phyloP scores from a whole-genome alignment of 345 rosid species.

The Ailanthus altissimus region DNA sequence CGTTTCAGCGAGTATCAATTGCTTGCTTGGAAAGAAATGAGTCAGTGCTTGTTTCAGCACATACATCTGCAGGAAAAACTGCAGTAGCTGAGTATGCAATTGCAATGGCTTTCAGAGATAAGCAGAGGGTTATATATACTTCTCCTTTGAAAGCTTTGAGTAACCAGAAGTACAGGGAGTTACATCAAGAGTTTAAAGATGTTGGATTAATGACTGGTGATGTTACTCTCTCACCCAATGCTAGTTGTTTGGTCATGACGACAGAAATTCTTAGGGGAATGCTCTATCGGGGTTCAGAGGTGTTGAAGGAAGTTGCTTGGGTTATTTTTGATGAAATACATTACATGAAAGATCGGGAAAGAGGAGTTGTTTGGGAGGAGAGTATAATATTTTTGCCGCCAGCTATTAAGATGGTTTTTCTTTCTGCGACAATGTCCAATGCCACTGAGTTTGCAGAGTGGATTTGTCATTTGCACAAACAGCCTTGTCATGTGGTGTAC shows the following conservation, averaged over 20 bases:
- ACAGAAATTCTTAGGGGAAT: constrained; percentile 96
- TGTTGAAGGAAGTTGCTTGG: constrained; percentile 98
- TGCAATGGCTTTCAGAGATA: constrained; percentile 95
- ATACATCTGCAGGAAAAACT: constrained; percentile 97
- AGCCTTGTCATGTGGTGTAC: constrained; percentile 97
- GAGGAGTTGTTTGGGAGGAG: constrained; percentile 99
- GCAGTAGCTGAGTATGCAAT: constrained; percentile 99
- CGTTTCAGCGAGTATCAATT: constrained; percentile 83
- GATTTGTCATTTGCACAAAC: constrained; percentile 93
- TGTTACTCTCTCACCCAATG: constrained; percentile 93
- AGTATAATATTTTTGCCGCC: constrained; percentile 94
- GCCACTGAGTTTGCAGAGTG: constrained; percentile 98
- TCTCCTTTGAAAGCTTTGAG: constrained; percentile 98
- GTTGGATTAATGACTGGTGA: constrained; percentile 99
- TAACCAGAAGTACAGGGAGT: constrained; percentile 95
- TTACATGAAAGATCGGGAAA: constrained; percentile 96
- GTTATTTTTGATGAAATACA: constrained; percentile 97
- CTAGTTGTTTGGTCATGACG: constrained; percentile 95
- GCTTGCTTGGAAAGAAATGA: constrained; percentile 93
- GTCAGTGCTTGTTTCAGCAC: constrained; percentile 94
- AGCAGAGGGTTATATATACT: constrained; percentile 92
- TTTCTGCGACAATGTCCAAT: constrained; percentile 98
- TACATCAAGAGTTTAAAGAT: constrained; percentile 88
- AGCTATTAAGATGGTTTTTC: constrained; percentile 97
- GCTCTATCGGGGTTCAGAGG: constrained; percentile 95